Base-by-base conservation (phyloP, 176 grass and related monocot genomes). In the Phoenix dactylifera region DNA sequence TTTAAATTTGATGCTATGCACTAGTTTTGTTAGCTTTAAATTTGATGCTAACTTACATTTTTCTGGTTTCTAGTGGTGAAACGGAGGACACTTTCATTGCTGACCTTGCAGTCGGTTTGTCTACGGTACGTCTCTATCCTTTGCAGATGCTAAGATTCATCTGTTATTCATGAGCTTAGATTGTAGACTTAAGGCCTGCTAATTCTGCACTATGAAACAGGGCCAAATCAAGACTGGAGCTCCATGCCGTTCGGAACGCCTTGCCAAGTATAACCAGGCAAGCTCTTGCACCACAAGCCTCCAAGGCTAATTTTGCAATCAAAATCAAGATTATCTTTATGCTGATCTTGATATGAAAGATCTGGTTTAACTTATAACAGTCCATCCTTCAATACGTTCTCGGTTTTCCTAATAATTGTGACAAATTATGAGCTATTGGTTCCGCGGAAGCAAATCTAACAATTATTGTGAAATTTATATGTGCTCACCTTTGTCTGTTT, bases 211-310 rank as follows among this genome's bases (percentile, higher is more conserved):
- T 7, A 12, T 69, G 22, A 16, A 73, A 91, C 80, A 97, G 92
- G 92, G 92, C 3, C 87, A 97, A 74, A 97, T 97, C 58, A 97
- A 91, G 67, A 85, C 87, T 1, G 92, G 92, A 67, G 92, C 92
- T 7, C 92, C 92, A 9, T 97, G 92, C 73, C 24, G 92, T 12
- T 97, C 92, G 14, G 92, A 97, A 54, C 87, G 92, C 4, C 92
- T 97, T 72, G 92, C 92, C 12, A 97, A 97, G 67, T 96, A 96
- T 73, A 96, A 96, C 72, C 80, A 96, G 83, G 86, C 68, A 81
- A 19, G 57, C 3, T 50, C 18, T 24, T 5, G 4, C 2, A 50
- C 12, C 32, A 39, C 32, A 12, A 39, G 32, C 4, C 4, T 28
- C 3, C 24, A 14, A 63, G 2, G 30, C 30, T 63, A 17, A 23